Base-by-base conservation (phyloP, 2,329 filamentous ascomycete genomes). In the Atkinsonella hypoxylon region DNA sequence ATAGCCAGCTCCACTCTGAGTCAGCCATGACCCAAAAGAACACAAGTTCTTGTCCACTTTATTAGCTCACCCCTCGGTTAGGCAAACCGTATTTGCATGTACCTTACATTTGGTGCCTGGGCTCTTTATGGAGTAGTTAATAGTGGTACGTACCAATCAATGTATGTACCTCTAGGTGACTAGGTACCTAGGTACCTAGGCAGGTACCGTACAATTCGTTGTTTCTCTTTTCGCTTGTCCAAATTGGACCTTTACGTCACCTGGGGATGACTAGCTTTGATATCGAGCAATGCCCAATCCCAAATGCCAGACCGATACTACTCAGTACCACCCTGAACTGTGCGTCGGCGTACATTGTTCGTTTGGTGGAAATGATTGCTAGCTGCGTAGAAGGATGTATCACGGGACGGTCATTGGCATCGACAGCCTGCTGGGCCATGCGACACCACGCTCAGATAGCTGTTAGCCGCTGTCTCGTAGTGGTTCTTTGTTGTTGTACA, bases 401-500 rank as follows among this genome's bases (percentile, higher is more conserved):
- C 26, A 20, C 22, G 46, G 46, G 8, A 40, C 26, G 47, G 47
- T 43, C 40, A 38, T 49, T 44, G 40, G 47, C 30, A 49, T 43
- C 2, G 11, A 18, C 40, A 44, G 3, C 40, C 32, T 36, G 5
- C 31, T 17, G 10, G 40, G 30, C 17, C 40, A 44, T 18, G 39
- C 30, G 31, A 44, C 38, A 36, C 47, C 32, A 41, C 39, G 40
- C n/a, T 15, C 31, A 10, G 34, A 48, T 31, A 11, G 26, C 31
- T 17, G 13, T 22, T 34, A 26, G 18, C 17, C 39, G 47, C 30
- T 34, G 9, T 15, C 32, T 32, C 20, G 39, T 48, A 36, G 39
- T 42, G 34, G 47, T 39, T 48, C 12, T 12, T 44, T 18, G 40
- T 49, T 18, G 40, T 49, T 20, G 40, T 43, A 43, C 47, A 49